These are phyloP conservation scores for Xylaria sp. DNA, from an alignment of 2,329 filamentous ascomycete species.

Conservation along the genomic window DNA sequence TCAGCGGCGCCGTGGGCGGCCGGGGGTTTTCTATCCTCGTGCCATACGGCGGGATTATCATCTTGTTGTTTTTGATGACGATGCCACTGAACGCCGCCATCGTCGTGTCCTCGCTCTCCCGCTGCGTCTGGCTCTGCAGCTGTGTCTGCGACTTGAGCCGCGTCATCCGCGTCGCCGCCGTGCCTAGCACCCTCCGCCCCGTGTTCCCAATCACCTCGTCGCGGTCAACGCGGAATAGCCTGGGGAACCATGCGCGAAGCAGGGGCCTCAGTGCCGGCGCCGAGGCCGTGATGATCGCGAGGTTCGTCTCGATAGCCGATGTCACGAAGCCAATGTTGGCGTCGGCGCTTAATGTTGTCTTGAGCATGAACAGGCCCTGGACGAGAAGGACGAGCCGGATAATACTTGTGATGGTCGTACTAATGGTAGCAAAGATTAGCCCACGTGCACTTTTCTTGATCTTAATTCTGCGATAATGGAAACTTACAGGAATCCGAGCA, in stretches of 20 bases:
- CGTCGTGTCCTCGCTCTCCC: constrained; percentile 33
- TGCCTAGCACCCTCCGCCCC: constrained; percentile 34
- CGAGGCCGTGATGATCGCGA: constrained; percentile 56
- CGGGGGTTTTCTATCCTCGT: constrained; percentile 15
- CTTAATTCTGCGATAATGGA: background rate
- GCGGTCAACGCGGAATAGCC: constrained; percentile 41
- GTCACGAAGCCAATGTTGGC: constrained; percentile 52
- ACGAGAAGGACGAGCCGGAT: constrained; percentile 51
- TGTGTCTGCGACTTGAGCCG: constrained; percentile 37
- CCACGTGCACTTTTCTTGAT: background rate
- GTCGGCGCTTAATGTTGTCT: constrained; percentile 43
- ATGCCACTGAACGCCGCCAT: constrained; percentile 31
- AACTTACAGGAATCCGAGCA: constrained; percentile 50
- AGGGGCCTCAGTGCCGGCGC: constrained; percentile 56
- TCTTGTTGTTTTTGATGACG: constrained; percentile 31
- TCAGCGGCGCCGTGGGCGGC: constrained; percentile 13
- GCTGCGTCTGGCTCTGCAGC: constrained; percentile 35
- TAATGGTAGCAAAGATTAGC: constrained; percentile 32
- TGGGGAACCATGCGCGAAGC: constrained; percentile 52
- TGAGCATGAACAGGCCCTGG: constrained; percentile 49
- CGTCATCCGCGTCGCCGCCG: constrained; percentile 36
- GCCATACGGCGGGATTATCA: constrained; percentile 19
- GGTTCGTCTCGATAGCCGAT: constrained; percentile 55
- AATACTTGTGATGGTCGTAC: constrained; percentile 52
- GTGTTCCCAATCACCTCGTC: constrained; percentile 42